These are phyloP conservation scores for Fusarium sp. DNA, from an alignment of 2,329 filamentous ascomycete genomes.

Conservation along the genomic window DNA sequence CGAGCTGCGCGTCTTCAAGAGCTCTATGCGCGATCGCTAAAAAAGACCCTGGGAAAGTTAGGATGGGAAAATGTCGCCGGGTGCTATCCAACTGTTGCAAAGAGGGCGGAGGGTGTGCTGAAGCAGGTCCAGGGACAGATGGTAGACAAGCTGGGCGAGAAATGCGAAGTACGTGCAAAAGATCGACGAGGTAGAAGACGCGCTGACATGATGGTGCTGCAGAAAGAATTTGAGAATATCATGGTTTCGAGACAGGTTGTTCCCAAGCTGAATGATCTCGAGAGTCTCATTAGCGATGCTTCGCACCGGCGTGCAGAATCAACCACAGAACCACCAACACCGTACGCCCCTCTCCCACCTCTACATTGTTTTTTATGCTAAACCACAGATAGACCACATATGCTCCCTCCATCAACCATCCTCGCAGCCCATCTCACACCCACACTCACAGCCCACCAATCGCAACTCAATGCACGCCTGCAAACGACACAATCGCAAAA, in stretches of 20 bases:
- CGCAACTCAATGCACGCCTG: slow-evolving; percentile 67
- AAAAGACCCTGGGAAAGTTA: slow-evolving; percentile 66
- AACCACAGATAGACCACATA: slow-evolving; percentile 60
- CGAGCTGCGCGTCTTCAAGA: slow-evolving; percentile 67
- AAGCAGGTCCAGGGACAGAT: slow-evolving; percentile 68
- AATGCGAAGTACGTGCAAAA: slow-evolving; percentile 59
- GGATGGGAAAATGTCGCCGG: slow-evolving; percentile 67
- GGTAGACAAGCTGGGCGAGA: slow-evolving; percentile 64
- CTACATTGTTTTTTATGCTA: slow-evolving; percentile 4
- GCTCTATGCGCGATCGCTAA: slow-evolving; percentile 64
- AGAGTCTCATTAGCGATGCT: slow-evolving; percentile 66
- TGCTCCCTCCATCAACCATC: slow-evolving; percentile 64
- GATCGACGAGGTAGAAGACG: background rate
- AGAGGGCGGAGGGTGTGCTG: slow-evolving; percentile 62
- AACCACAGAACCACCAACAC: slow-evolving; percentile 53
- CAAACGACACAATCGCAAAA: slow-evolving; percentile 69
- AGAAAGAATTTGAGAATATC: slow-evolving; percentile 69
- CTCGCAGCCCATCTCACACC: slow-evolving; percentile 67
- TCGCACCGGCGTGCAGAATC: slow-evolving; percentile 44
- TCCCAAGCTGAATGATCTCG: slow-evolving; percentile 68
- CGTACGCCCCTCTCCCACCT: slow-evolving; percentile 53
- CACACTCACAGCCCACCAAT: slow-evolving; percentile 64
- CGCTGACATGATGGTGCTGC: slow-evolving; percentile 10
- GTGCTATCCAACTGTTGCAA: slow-evolving; percentile 71
- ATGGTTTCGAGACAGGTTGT: slow-evolving; percentile 65